Conservation (phyloP, 2,329 filamentous ascomycete species). For the Penicillium sp. region DNA sequence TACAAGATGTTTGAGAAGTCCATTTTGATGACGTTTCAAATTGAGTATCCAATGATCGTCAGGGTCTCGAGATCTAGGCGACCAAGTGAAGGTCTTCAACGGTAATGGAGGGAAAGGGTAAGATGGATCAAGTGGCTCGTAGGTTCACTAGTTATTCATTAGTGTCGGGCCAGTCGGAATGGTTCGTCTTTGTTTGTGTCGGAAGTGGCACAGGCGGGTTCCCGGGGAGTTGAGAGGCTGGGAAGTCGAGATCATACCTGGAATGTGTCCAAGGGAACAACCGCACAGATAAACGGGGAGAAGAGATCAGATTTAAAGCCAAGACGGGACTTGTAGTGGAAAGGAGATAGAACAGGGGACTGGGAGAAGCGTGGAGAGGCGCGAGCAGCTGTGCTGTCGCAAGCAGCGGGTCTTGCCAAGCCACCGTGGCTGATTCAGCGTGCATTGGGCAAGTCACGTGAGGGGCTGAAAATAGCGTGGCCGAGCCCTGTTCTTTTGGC, state of each 20-base stretch:
- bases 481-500: neutral
- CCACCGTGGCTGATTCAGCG: constrained; percentile 28
- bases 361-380: constrained; percentile 13
- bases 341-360: constrained; percentile 16
- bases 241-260: constrained; percentile 5
- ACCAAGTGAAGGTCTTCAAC: neutral
- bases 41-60: constrained; percentile 4
- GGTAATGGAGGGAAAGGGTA: neutral
- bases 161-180: constrained; percentile 1
- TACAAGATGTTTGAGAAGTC: constrained; percentile 75
- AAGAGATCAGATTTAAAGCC: neutral
- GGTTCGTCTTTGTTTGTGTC: neutral
- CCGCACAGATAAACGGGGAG: neutral
- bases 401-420: constrained; percentile 38
- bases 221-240: neutral
- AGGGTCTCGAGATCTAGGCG: constrained; percentile 5
- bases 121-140: neutral
- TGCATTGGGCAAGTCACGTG: constrained; percentile 8
- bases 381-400: constrained; percentile 28
- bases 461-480: neutral
- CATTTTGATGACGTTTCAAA: constrained; percentile 55
- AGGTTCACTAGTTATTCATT: constrained; percentile 7
- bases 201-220: neutral
- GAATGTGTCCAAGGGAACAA: neutral
- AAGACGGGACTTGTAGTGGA: constrained; percentile 15